Base-by-base conservation (phyloP, 2,329 filamentous ascomycete genomes). In the Exophiala aquamarina region DNA sequence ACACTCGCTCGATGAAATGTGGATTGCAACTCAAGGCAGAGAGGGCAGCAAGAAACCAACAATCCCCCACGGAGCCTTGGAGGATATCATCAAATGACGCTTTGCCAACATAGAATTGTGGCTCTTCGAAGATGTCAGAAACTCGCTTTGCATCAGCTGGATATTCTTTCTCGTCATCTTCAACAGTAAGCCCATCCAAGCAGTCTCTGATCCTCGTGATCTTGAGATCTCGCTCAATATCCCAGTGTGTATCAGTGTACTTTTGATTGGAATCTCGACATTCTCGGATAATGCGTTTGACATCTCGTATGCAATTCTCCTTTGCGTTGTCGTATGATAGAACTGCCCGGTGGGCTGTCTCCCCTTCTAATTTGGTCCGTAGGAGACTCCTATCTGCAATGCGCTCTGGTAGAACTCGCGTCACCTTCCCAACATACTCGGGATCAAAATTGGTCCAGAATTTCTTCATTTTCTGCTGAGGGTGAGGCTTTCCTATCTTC, bases 181-280 rank as follows among this genome's bases (percentile, higher is more conserved):
- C 47, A 15, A 49, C 39, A 23, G 47, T 60, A 35, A 82, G 59
- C 2, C 74, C 72, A 56, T 76, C 72, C 23, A 82, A 60, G 56
- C 75, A 82, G 59, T 81, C 72, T 41, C 71, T 62, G 6, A 62
- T 66, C 15, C 71, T 68, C 3, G 50, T 56, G 42, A 56, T 52
- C 67, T 88, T 86, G 52, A 90, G 74, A 64, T 91, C 87, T 21
- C 79, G 71, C 62, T 94, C 89, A 41, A 95, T 82, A 63, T 95
- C 87, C 63, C 95, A 95, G 65, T 92, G 83, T n/a, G 84, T 81
- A 63, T 94, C 89, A n/a, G 85, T 80, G 63, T 94, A 95, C 66
- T 89, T 91, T 60, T 90, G 85, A 66, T 95, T 95, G 46, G 89
- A 74, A 6, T 86, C 78, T 17, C 82, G 76, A 64, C 89, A 94